Evolutionary conservation across 2,329 filamentous ascomycete genomes (phyloP).

Genomic region (Exophiala phaeomuriformis): DNA sequence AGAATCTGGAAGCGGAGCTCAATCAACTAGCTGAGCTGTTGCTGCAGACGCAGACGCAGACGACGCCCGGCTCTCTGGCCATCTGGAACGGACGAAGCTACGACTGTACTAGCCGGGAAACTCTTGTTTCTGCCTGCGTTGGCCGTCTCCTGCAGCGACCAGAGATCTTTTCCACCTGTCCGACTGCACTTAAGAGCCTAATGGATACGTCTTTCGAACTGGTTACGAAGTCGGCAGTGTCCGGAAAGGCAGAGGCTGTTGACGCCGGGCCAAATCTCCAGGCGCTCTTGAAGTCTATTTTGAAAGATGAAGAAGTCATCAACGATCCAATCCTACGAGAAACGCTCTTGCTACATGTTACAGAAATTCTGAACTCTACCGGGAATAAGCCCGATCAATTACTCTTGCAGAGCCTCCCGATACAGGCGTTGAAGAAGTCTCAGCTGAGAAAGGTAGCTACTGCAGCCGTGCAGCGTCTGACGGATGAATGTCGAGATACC

Average conservation of each 20-base stretch:
- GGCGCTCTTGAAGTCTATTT: slow-evolving; percentile 1
- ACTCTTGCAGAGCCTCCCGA: slow-evolving; percentile 3
- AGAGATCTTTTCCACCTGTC: slow-evolving; percentile 5
- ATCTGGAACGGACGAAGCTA: slow-evolving; percentile 13
- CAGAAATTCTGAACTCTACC: background rate
- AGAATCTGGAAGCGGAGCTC: slow-evolving; percentile 7
- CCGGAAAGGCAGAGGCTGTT: background rate
- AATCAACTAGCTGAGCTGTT: slow-evolving; percentile 6
- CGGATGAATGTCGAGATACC: background rate
- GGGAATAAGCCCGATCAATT: background rate
- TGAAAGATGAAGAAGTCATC: slow-evolving; percentile 5
- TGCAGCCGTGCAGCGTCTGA: slow-evolving; percentile 1
- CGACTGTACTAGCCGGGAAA: slow-evolving; percentile 1
- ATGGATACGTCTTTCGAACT: slow-evolving; percentile 1
- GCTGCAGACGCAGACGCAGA: background rate
- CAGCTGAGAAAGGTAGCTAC: slow-evolving; percentile 7
- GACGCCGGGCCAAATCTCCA: background rate
- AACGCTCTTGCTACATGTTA: slow-evolving; percentile 3
- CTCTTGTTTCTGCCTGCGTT: slow-evolving; percentile 13
- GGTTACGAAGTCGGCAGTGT: background rate
- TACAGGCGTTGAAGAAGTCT: slow-evolving; percentile 7
- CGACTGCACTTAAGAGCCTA: slow-evolving; percentile 1
- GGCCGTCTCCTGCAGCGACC: slow-evolving; percentile 12
- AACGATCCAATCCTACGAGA: slow-evolving; percentile 6
- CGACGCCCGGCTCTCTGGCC: background rate